Evolutionary conservation across 257 asterid genomes (phyloP).

Genomic region (Handroanthus guayacan): DNA sequence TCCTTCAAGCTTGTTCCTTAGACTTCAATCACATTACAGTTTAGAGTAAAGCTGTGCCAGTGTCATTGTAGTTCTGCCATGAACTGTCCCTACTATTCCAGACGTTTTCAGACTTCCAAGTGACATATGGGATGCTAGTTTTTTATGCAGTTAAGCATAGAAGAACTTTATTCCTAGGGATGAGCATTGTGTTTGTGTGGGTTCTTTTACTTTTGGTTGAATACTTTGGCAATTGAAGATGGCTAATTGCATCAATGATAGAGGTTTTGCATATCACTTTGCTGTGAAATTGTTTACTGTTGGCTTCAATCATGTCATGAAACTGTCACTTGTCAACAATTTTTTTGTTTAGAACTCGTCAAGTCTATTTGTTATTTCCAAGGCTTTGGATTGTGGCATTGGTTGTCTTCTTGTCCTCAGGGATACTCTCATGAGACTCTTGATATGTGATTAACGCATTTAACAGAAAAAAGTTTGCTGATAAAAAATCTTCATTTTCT

Average conservation of each 20-base stretch:
- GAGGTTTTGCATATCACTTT: too few relatives aligned
- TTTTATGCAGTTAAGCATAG: not conserved
- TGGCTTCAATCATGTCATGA: not conserved
- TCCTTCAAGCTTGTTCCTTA: not conserved
- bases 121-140: not conserved
- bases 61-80: not conserved
- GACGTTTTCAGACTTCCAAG: not conserved
- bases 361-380: not conserved
- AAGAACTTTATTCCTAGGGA: too few relatives aligned
- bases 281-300: not conserved
- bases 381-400: not conserved
- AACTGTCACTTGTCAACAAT: not conserved
- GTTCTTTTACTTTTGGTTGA: too few relatives aligned
- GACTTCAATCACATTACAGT: not conserved
- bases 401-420: not conserved
- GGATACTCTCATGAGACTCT: not conserved
- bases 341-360: not conserved
- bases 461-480: not conserved
- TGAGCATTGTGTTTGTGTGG: too few relatives aligned
- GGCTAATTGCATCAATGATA: not conserved
- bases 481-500: not conserved
- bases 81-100: not conserved
- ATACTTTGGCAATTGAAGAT: not conserved
- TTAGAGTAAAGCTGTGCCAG: not conserved
- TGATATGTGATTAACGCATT: not conserved